Base-by-base conservation (phyloP, 306 rosid species). In the Prunus armeniaca region DNA sequence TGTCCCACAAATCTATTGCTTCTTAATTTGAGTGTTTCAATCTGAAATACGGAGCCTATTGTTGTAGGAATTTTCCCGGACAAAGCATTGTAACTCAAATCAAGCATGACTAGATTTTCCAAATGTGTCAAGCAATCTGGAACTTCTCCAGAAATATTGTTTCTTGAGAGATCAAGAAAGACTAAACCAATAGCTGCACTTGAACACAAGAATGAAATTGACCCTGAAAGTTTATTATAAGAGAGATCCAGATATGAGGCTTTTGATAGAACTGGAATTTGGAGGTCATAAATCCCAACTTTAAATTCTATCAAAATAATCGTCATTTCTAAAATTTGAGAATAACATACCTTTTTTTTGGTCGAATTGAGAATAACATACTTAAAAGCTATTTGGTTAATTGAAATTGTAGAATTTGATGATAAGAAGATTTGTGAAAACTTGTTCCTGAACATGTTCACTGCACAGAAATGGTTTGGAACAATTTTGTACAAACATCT, bases 1-100 rank as follows among this genome's bases (percentile, higher is more conserved):
- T 20, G 18, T 9, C 81, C 81, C 0, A 25, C 30, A 28, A 83
- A 7, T 1, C 9, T 27, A 11, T 83, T 83, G 11, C 49, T 58
- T 2, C 73, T 62, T 12, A 79, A 24, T 3, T 25, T 1, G n/a
- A 77, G 4, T 11, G 9, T 1, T 12, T 14, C 9, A 4, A 76
- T 55, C 0, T 0, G 0, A 0, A 6, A 3, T 28, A 64, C 14
- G 9, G 50, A 66, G 1, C 60, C n/a, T 0, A 70, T 7, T 25
- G 74, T 64, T 1, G 1, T 20, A 1, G 84, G 74, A 7, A 81
- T 22, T 2, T 17, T 17, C 0, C 80, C 74, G 0, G 20, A 52
- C 2, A 32, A 24, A 2, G 17, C 12, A 19, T 81, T 81, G 11
- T 63, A 3, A 0, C 50, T 58, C 65, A 81, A 17, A 47, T 71